phyloP scores from a whole-genome alignment of 768 basidiomycete genomes.

The Pleurotus citrinopileatus region DNA sequence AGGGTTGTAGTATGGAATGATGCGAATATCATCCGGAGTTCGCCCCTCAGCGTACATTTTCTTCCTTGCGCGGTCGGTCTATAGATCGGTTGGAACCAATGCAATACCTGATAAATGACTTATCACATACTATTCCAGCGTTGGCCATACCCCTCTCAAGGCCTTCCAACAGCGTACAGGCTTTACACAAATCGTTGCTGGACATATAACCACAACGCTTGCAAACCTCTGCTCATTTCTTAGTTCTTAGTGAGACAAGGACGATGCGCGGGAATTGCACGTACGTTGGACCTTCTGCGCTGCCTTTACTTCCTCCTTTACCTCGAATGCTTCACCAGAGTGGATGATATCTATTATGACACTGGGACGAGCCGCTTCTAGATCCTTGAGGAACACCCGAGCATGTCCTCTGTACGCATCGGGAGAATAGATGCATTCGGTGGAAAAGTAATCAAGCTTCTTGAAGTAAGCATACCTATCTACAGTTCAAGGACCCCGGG shows the following conservation, averaged over 20 bases:
- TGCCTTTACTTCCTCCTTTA: slow-evolving; percentile 81
- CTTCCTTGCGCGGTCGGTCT: slow-evolving; percentile 71
- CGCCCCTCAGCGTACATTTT: slow-evolving; percentile 58
- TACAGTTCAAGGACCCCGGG: slow-evolving; percentile 10
- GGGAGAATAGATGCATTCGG: slow-evolving; percentile 98
- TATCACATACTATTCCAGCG: slow-evolving; percentile 53
- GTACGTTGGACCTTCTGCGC: slow-evolving; percentile 82
- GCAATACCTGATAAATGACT: slow-evolving; percentile 6
- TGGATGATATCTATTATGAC: slow-evolving; percentile 98
- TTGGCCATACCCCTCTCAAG: slow-evolving; percentile 79
- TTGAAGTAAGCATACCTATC: slow-evolving; percentile 98
- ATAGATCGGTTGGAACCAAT: slow-evolving; percentile 8
- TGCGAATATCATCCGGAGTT: slow-evolving; percentile 66
- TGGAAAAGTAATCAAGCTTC: slow-evolving; percentile 98
- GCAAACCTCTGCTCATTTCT: slow-evolving; percentile 68
- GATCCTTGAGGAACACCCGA: slow-evolving; percentile 88
- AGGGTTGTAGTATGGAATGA: slow-evolving; percentile 67
- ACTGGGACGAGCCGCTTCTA: slow-evolving; percentile 91
- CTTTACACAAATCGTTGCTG: slow-evolving; percentile 95
- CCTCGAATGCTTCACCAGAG: slow-evolving; percentile 89
- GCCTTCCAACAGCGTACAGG: slow-evolving; percentile 87
- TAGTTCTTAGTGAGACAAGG: slow-evolving; percentile 9
- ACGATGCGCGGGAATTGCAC: slow-evolving; percentile 28
- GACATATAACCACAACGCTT: slow-evolving; percentile 93
- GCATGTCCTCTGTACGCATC: slow-evolving; percentile 99